Base-by-base conservation (phyloP, 805 yeast species). In the Vanderwaltozyma polyspora region DNA sequence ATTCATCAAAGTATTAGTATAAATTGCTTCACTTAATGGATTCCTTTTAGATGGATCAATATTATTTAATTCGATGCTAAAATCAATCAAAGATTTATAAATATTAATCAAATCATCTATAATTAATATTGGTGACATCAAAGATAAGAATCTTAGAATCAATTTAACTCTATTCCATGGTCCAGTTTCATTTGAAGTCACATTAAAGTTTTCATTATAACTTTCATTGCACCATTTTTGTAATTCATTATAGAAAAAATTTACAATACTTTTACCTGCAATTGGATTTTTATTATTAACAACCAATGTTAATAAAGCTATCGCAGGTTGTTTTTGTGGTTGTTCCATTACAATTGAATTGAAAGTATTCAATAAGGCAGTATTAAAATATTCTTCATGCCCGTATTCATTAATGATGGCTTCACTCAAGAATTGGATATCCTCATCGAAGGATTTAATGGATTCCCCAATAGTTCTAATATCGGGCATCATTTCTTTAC, bases 241-340 rank as follows among this genome's bases (percentile, higher is more conserved):
- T 13, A 78, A 63, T 48, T 73, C 70, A 18, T 69, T 67, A 43
- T 79, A 86, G 43, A 84, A 67, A 57, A 62, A 79, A 42, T 79
- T 86, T 17, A 84, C 57, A 10, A 83, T 70, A 32, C 72, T 70
- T 44, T 74, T 72, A 33, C 93, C 89, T 28, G 83, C 76, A 25
- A 70, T 62, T 24, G 72, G 68, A 55, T 74, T 75, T 38, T 69
- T 68, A 17, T 79, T 64, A 58, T 80, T 78, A 31, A 83, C 75
- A 16, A 76, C 63, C 48, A 78, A 68, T 5, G 86, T 60, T 43
- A 85, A 64, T 7, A 77, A 74, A 19, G 85, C 70, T 37, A 89
- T 57, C n/a, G 77, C 70, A 11, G 78, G 74, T 39, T 79, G 71
- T 54, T 87, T 91, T 42, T 87, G 94, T 0, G 99, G 97, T 57